Percentiles rank a stretch among this genome's conserved stretches.
Evolutionary conservation across 106 monocot species (phyloP).

Genomic region (Agapanthus africanus): DNA sequence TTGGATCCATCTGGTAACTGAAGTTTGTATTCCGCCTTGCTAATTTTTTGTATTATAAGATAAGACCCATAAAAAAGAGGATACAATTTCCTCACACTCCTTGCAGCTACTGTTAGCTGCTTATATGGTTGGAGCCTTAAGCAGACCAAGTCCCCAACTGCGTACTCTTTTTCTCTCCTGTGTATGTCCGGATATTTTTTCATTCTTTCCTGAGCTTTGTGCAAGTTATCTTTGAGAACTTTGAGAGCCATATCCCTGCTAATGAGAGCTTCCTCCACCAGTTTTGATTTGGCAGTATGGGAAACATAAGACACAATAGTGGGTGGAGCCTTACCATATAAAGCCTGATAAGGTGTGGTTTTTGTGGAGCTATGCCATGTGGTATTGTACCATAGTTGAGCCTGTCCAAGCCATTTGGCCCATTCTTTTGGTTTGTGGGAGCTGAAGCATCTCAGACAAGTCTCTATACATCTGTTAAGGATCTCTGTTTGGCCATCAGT

Average conservation of each 20-base stretch:
- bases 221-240: not conserved
- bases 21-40: not conserved
- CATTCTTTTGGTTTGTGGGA: too few relatives aligned
- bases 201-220: too few relatives aligned
- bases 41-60: not conserved
- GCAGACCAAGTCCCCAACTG: not conserved
- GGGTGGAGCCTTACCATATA: too few relatives aligned
- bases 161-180: not conserved
- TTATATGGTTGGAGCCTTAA: slow-evolving; percentile 9
- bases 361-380: too few relatives aligned
- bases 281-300: not conserved
- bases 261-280: not conserved
- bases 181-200: not conserved
- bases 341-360: too few relatives aligned
- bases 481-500: not conserved
- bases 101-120: too few relatives aligned
- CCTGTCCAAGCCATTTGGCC: not conserved
- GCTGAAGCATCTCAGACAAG: too few relatives aligned
- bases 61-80: not conserved
- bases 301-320: not conserved
- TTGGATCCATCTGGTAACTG: not conserved
- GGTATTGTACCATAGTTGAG: not conserved
- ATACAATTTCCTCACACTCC: too few relatives aligned
- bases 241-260: not conserved
- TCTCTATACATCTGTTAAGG: not conserved